phyloP scores from a whole-genome alignment of 129 eudicot genomes.

The Lactuca sativa region DNA sequence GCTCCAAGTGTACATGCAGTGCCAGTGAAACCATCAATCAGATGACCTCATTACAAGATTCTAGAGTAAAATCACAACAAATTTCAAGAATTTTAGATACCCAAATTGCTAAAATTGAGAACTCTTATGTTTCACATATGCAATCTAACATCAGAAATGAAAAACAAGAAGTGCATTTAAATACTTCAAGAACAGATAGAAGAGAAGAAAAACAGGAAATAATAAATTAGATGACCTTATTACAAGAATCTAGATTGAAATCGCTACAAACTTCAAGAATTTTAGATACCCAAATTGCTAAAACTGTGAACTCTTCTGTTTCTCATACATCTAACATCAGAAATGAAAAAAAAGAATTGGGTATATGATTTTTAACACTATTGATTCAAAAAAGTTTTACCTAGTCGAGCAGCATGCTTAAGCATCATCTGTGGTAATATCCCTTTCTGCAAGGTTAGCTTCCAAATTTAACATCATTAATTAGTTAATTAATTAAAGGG shows the following conservation, averaged over 20 bases:
- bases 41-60: no score
- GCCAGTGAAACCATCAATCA: no score
- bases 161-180: constrained; percentile 34
- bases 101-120: neutral
- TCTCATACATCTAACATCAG: neutral
- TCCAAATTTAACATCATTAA: constrained; percentile 73
- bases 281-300: constrained; percentile 21
- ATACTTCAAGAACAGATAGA: constrained; percentile 18
- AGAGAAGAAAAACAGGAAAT: constrained; percentile 32
- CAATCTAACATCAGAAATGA: constrained; percentile 37
- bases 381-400: constrained; percentile 29
- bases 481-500: no score
- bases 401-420: constrained; percentile 74
- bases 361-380: neutral
- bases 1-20: no score
- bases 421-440: constrained; percentile 49
- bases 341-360: no score
- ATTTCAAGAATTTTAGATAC: no score
- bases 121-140: constrained; percentile 2
- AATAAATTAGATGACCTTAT: no score
- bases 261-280: neutral
- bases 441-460: constrained; percentile 64
- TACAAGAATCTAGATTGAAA: neutral
- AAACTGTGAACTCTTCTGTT: constrained; percentile 20
- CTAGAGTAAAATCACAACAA: no score